A percentile compares a stretch with the other conserved stretches of the same genome.
These are phyloP conservation scores for Ulota crispa DNA, from an alignment of 225 moss, liverwort and hornwort genomes.

Conservation along the genomic window DNA sequence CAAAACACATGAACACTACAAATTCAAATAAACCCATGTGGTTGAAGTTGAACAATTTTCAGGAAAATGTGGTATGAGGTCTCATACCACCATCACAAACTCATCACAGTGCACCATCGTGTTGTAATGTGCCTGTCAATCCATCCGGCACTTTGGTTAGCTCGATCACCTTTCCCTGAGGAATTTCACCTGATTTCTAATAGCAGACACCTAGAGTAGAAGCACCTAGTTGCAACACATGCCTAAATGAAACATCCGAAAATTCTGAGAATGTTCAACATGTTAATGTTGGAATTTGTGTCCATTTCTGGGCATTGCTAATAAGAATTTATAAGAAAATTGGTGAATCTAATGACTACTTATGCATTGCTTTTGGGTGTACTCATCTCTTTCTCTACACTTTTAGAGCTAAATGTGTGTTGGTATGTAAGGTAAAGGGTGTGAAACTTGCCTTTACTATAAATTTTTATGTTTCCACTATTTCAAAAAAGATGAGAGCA, in stretches of 20 bases:
- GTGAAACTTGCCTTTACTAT: no score
- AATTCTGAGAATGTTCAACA: neutral
- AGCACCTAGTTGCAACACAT: neutral
- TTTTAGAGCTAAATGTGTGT: neutral
- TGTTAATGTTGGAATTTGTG: neutral
- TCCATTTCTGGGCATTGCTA: neutral
- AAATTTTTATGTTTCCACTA: no score
- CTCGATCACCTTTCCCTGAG: constrained; percentile 34
- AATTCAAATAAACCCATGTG: neutral
- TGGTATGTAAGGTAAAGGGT: neutral
- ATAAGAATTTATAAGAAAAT: neutral
- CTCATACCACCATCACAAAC: constrained; percentile 84
- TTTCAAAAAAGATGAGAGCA: no score
- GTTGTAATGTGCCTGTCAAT: constrained; percentile 84
- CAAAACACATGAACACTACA: neutral
- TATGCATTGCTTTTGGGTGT: neutral
- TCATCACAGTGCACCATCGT: constrained; percentile 86
- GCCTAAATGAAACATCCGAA: neutral
- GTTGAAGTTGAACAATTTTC: neutral
- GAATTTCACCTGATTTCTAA: neutral
- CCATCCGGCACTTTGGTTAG: constrained; percentile 16
- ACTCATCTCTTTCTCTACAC: neutral
- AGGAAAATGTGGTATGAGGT: neutral
- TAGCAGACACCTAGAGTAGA: neutral
- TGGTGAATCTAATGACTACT: neutral